Conservation (phyloP, 2,329 filamentous ascomycete genomes). For the Tricladium varicosporioides region DNA sequence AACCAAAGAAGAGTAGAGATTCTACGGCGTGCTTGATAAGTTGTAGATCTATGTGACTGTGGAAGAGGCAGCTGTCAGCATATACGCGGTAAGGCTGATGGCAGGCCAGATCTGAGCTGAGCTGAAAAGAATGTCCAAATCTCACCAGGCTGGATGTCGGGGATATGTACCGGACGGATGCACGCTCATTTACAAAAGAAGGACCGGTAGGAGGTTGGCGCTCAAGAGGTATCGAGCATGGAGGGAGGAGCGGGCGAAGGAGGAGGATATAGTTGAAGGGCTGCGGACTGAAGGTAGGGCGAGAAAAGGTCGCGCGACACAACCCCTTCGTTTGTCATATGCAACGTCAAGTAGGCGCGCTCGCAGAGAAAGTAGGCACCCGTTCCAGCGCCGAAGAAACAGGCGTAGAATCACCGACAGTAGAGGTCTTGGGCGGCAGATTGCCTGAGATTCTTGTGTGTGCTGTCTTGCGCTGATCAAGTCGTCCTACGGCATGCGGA, state of each 20-base stretch:
- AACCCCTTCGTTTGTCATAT: slow-evolving; percentile 37
- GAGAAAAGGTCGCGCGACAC: slow-evolving; percentile 34
- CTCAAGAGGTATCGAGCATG: slow-evolving; percentile 31
- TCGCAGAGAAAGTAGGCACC: slow-evolving; percentile 32
- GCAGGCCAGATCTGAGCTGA: slow-evolving; percentile 17
- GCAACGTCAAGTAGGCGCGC: slow-evolving; percentile 30
- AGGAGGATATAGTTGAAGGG: slow-evolving; percentile 29
- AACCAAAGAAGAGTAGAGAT: slow-evolving; percentile 23
- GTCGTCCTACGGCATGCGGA: slow-evolving; percentile 21
- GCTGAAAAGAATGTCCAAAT: slow-evolving; percentile 12
- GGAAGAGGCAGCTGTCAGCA: slow-evolving; percentile 32
- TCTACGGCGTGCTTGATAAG: slow-evolving; percentile 32
- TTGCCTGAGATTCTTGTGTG: slow-evolving; percentile 19
- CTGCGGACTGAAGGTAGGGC: slow-evolving; percentile 24
- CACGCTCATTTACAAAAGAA: slow-evolving; percentile 35
- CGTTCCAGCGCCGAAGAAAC: slow-evolving; percentile 15
- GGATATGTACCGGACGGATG: slow-evolving; percentile 33
- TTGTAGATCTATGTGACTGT: slow-evolving; percentile 36
- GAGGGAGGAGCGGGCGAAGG: slow-evolving; percentile 26
- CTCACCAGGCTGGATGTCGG: slow-evolving; percentile 29
- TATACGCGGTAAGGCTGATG: slow-evolving; percentile 33
- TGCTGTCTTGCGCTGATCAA: slow-evolving; percentile 21
- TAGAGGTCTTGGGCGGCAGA: slow-evolving; percentile 17
- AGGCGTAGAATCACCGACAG: slow-evolving; percentile 14
- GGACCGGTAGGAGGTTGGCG: slow-evolving; percentile 19